Conservation (phyloP, 192 early-diverging fungal species). For the Rhizophagus clarus region DNA sequence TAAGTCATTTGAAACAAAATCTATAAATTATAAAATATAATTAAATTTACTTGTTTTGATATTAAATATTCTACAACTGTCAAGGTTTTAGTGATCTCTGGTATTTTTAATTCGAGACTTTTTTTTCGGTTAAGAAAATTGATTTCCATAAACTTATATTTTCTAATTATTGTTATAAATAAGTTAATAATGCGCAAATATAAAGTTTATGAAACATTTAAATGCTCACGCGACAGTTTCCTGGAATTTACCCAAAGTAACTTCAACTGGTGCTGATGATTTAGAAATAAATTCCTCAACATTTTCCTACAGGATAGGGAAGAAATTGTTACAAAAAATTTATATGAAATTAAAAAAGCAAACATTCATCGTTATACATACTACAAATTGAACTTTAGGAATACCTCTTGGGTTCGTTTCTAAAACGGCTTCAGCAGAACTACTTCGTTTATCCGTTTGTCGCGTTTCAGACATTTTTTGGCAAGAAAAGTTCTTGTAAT, state of each 20-base stretch:
- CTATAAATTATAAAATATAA: background rate
- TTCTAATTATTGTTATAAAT: conserved; percentile 51
- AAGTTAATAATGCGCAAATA: no score
- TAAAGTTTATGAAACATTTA: background rate
- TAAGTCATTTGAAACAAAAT: background rate
- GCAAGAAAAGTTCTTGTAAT: no score
- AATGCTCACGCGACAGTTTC: conserved; percentile 76
- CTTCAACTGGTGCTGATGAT: conserved; percentile 68
- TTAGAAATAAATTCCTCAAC: conserved; percentile 85
- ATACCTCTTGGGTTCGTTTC: conserved; percentile 93
- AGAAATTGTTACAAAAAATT: background rate
- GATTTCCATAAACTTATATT: conserved; percentile 98
- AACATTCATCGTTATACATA: conserved; percentile 31
- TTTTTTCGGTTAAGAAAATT: conserved; percentile 84
- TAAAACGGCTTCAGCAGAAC: conserved; percentile 31
- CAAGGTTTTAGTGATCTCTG: conserved; percentile 94
- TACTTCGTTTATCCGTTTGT: background rate
- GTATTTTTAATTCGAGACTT: conserved; percentile 88
- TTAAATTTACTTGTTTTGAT: conserved; percentile 34
- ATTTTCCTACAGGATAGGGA: conserved; percentile 59
- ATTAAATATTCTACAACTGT: conserved; percentile 82
- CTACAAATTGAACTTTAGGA: conserved; percentile 93
- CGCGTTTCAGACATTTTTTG: background rate
- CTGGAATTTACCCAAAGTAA: conserved; percentile 89
- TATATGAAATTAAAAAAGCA: background rate